These are phyloP conservation scores for Miscanthus sacchariflorus DNA, from an alignment of 202 grass and related monocot species.

Conservation along the genomic window DNA sequence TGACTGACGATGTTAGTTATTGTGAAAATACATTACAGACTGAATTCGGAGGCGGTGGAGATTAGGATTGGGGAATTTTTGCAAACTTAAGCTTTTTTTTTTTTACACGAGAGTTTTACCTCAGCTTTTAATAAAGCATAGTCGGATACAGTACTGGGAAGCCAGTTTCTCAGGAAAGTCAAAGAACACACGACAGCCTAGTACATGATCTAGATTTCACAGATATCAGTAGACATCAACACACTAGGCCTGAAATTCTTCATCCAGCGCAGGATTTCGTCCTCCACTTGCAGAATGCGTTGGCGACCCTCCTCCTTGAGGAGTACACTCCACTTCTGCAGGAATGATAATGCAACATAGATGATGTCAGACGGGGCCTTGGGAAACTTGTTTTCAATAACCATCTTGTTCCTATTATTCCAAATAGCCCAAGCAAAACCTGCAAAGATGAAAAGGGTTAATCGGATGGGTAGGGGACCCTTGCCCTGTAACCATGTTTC, in stretches of 20 bases:
- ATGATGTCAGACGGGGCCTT: background rate
- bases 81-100: background rate
- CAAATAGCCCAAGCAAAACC: background rate
- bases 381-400: background rate
- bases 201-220: background rate
- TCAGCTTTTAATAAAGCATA: background rate
- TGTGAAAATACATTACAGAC: slow-evolving; percentile 20
- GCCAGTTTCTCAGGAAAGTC: background rate
- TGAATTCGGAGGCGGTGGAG: slow-evolving; percentile 16
- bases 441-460: background rate
- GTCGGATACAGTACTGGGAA: background rate
- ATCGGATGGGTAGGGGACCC: background rate
- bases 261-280: background rate
- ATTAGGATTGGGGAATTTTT: slow-evolving; percentile 1
- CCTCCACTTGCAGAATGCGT: background rate
- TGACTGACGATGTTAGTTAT: background rate
- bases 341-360: background rate
- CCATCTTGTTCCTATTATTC: background rate
- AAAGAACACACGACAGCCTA: background rate
- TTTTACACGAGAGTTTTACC: background rate
- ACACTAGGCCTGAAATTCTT: background rate
- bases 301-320: background rate
- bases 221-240: background rate
- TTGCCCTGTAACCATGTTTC: background rate
- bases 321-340: background rate